These are phyloP conservation scores for Apiospora marii DNA, from an alignment of 2,329 filamentous ascomycete genomes.

Conservation along the genomic window DNA sequence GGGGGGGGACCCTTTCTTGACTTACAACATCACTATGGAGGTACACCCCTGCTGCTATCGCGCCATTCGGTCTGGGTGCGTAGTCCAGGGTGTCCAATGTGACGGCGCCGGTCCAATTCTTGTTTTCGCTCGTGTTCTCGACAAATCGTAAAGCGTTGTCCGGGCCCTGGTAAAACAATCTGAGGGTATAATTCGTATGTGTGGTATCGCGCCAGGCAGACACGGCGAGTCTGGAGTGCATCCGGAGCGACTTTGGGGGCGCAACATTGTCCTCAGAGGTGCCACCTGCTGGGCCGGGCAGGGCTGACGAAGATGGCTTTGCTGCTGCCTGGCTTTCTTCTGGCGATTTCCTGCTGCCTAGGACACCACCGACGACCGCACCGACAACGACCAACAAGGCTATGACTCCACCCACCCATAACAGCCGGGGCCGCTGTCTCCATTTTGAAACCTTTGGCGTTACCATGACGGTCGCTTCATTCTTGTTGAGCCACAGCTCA, in stretches of 20 bases:
- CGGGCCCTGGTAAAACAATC: conserved; percentile 35
- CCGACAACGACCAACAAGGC: conserved; percentile 30
- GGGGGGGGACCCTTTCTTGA: background rate
- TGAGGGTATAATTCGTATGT: conserved; percentile 31
- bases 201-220: conserved; percentile 32
- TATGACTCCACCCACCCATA: conserved; percentile 30
- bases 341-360: conserved; percentile 27
- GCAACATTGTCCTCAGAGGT: conserved; percentile 8
- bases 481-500: background rate
- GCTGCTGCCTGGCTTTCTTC: background rate
- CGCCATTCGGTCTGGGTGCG: conserved; percentile 31
- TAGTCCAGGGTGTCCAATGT: conserved; percentile 33
- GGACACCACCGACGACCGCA: conserved; percentile 32
- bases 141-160: conserved; percentile 33
- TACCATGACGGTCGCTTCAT: conserved; percentile 1
- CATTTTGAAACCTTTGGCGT: conserved; percentile 15
- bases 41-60: conserved; percentile 34
- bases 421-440: conserved; percentile 29
- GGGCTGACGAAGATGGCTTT: background rate
- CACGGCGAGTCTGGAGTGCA: conserved; percentile 34
- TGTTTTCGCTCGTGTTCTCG: conserved; percentile 30
- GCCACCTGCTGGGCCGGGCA: background rate
- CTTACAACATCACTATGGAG: conserved; percentile 31
- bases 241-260: conserved; percentile 29
- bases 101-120: conserved; percentile 33